phyloP scores from a whole-genome alignment of 352 stramenopile genomes.

The Phytophthora agathidicida region DNA sequence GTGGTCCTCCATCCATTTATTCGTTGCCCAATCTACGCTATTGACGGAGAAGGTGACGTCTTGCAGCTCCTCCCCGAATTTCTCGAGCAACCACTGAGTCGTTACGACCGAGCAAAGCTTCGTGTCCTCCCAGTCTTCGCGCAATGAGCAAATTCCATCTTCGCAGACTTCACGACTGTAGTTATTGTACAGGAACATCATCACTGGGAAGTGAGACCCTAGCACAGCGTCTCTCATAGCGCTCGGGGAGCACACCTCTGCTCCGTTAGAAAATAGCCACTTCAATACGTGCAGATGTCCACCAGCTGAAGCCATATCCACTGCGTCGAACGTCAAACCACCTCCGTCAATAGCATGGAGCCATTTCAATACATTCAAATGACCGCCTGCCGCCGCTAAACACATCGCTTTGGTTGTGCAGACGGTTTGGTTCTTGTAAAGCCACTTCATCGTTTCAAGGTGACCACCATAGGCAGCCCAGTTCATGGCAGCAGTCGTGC shows the following conservation, averaged over 20 bases:
- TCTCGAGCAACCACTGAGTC: slow-evolving; percentile 17
- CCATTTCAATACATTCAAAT: slow-evolving; percentile 27
- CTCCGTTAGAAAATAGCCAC: slow-evolving; percentile 20
- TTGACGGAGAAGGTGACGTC: slow-evolving; percentile 19
- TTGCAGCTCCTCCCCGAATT: slow-evolving; percentile 14
- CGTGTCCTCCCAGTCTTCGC: slow-evolving; percentile 20
- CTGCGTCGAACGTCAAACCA: slow-evolving; percentile 1
- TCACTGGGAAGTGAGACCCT: slow-evolving; percentile 18
- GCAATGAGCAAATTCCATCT: slow-evolving; percentile 21
- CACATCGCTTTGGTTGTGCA: slow-evolving; percentile 14
- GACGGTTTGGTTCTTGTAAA: slow-evolving; percentile 18
- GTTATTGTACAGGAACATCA: slow-evolving; percentile 25
- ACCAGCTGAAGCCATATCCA: slow-evolving; percentile 20
- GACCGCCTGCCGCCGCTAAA: slow-evolving; percentile 16
- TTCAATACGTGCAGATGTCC: slow-evolving; percentile 17
- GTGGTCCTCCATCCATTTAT: slow-evolving; percentile 25
- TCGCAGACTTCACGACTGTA: slow-evolving; percentile 15
- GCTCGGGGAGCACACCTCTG: slow-evolving; percentile 5
- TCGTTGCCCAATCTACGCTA: slow-evolving; percentile 24
- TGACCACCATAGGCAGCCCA: slow-evolving; percentile 25
- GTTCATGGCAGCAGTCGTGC: slow-evolving; percentile 24
- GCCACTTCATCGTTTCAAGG: slow-evolving; percentile 20
- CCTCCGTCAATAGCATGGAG: slow-evolving; percentile 6
- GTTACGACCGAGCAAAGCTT: slow-evolving; percentile 14
- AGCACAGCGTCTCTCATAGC: slow-evolving; percentile 30